phyloP scores from a whole-genome alignment of 768 basidiomycete species.

The Panellus pusillus region DNA sequence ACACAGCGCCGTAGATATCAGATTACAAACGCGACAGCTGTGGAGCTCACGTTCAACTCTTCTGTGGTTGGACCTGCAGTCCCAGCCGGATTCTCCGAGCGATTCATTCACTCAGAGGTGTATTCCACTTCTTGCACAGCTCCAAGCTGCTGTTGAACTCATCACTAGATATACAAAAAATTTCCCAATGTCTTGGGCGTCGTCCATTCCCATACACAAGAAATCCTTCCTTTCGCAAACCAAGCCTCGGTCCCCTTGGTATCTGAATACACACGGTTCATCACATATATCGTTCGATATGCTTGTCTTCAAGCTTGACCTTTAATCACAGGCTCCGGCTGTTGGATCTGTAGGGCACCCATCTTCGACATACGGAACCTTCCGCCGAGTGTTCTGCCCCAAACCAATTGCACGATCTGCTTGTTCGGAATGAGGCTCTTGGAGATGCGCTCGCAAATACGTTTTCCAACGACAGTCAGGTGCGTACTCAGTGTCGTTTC shows the following conservation, averaged over 20 bases:
- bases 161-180: conserved; percentile 18
- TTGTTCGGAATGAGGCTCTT: conserved; percentile 17
- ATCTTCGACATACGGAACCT: conserved; percentile 21
- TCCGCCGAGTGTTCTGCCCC: conserved; percentile 13
- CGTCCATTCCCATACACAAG: conserved; percentile 19
- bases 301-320: no score
- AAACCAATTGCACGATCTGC: conserved; percentile 17
- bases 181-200: conserved; percentile 23
- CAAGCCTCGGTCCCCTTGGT: conserved; percentile 14
- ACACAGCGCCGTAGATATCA: conserved; percentile 18
- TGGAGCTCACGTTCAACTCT: conserved; percentile 23
- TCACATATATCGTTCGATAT: not conserved
- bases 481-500: not conserved
- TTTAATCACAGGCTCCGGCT: conserved; percentile 1
- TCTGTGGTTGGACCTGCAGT: conserved; percentile 19
- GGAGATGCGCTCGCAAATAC: conserved; percentile 22
- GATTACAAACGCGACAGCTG: conserved; percentile 21
- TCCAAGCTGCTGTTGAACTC: not conserved
- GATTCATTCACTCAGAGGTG: conserved; percentile 26
- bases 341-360: conserved; percentile 17
- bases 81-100: conserved; percentile 23
- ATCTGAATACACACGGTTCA: conserved; percentile 19
- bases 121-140: no score
- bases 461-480: conserved; percentile 14
- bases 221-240: conserved; percentile 24